Base-by-base conservation (phyloP, 192 early-diverging fungal species). In the Gigaspora rosea region DNA sequence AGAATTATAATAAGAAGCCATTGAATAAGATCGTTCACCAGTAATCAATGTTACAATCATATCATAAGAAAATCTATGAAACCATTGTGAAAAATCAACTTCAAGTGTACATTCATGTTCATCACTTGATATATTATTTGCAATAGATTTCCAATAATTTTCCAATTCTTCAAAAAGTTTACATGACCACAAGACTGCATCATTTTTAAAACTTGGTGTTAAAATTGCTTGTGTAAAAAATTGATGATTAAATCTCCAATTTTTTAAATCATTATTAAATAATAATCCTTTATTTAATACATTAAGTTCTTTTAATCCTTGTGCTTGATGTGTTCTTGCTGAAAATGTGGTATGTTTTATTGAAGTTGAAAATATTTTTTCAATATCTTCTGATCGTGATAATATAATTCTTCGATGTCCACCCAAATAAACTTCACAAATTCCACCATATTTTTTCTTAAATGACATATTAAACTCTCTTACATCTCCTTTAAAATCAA, bases 371-470 rank as follows among this genome's bases (percentile, higher is more conserved):
- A 74, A 18, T 12, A 74, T 61, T 27, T 74, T 74, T 4, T 74
- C 56, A 20, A 74, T 16, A 27, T 51, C 20, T 33, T 74, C 73
- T 20, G 36, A 2, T 15, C 20, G 33, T 22, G 15, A 47, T 16
- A 74, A 16, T 2, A 27, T 18, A 22, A 74, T 47, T 12, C 48
- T 4, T 61, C 73, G 15, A 41, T 41, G 41, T 48, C 11, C 33
- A 15, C 58, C 58, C 8, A 48, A n/a, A 33, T 74, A 13, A 20
- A 59, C 73, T 22, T 74, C 73, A 12, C 10, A 74, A 11, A 74
- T 62, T 3, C 49, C 73, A 50, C 73, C 73, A 63, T 74, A 74
- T 62, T 62, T 74, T 12, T 46, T 50, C 12, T 73, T 9, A 35
- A 33, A 12, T 12, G 15, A 16, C 4, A 8, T 11, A 13, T 35